These are phyloP conservation scores for Phyllosticta capitalensis DNA, from an alignment of 2,329 filamentous ascomycete species.

Conservation along the genomic window DNA sequence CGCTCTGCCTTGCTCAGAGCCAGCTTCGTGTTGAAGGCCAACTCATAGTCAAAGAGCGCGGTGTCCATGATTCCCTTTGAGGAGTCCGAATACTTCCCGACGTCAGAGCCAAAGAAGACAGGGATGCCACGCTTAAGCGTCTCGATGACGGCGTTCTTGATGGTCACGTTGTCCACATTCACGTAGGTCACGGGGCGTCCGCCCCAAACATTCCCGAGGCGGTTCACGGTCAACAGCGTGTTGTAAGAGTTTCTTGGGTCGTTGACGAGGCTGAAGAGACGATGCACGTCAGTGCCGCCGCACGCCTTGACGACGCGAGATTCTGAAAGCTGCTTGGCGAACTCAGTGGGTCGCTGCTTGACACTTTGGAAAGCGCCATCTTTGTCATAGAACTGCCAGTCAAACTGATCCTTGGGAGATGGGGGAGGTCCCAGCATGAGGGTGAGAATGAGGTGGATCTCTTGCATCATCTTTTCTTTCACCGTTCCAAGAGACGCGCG, in stretches of 20 bases:
- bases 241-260: slow-evolving; percentile 72
- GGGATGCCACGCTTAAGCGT: slow-evolving; percentile 73
- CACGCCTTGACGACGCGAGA: slow-evolving; percentile 49
- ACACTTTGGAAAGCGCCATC: slow-evolving; percentile 55
- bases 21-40: slow-evolving; percentile 71
- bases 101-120: slow-evolving; percentile 82
- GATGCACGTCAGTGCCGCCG: slow-evolving; percentile 50
- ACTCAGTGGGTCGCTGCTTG: slow-evolving; percentile 57
- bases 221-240: slow-evolving; percentile 63
- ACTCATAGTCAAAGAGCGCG: slow-evolving; percentile 64
- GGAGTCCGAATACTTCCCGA: slow-evolving; percentile 69
- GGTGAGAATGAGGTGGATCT: slow-evolving; percentile 73
- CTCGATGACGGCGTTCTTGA: slow-evolving; percentile 64
- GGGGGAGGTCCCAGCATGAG: slow-evolving; percentile 75
- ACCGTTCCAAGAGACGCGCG: slow-evolving; percentile 32
- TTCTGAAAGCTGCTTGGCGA: slow-evolving; percentile 59
- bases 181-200: slow-evolving; percentile 70
- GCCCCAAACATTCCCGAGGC: slow-evolving; percentile 73
- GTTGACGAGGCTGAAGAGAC: slow-evolving; percentile 73
- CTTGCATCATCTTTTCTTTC: slow-evolving; percentile 68
- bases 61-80: slow-evolving; percentile 70
- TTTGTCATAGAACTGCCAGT: slow-evolving; percentile 70
- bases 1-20: slow-evolving; percentile 68
- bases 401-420: slow-evolving; percentile 56
- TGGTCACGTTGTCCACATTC: slow-evolving; percentile 64